Base-by-base conservation (phyloP, 202 grass and related monocot genomes). In the Setaria viridis region DNA sequence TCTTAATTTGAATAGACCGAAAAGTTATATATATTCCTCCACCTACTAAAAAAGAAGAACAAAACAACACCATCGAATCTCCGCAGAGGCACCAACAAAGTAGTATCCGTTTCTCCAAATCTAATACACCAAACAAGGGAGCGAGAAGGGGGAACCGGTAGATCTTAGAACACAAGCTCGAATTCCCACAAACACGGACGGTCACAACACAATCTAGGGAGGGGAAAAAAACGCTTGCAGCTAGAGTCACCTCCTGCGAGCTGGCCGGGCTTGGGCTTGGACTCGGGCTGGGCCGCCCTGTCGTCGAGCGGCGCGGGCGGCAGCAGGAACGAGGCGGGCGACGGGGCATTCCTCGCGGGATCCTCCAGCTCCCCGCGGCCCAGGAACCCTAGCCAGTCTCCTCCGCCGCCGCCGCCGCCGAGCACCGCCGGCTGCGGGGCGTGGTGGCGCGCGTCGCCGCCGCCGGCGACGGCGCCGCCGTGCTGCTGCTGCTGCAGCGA, bases 181-280 rank as follows among this genome's bases (percentile, higher is more conserved):
- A 64, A 42, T 46, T 56, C 70, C 53, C 59, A 11, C 7, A 37
- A 58, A 42, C 85, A 72, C 12, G n/a, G 46, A 74, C 45, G 20
- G 32, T 17, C 56, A 35, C 4, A 11, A 71, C n/a, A 45, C 21
- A 66, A 79, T 41, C 37, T 82, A 83, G 12, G 13, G 5, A 19
- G 2, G 16, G 42, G 33, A 10, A 29, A 37, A 35, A 79, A 59
- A 39, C 48, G 39, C 30, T 50, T 45, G 80, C 30, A 72, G 80
- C 67, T 82, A 70, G 57, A 72, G 15, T 82, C 67, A 82, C 80
- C 75, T 84, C 87, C 87, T 67, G 75, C 87, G 13, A 74, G 75
- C 87, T 88, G 81, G 14, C 45, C 77, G 67, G 80, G 48, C 79
- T 64, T 80, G 67, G 76, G 55, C 47, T 82, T 60, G 72, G 74